Evolutionary conservation across 768 basidiomycete species (phyloP).

Genomic region (Tubosaeta sp.): DNA sequence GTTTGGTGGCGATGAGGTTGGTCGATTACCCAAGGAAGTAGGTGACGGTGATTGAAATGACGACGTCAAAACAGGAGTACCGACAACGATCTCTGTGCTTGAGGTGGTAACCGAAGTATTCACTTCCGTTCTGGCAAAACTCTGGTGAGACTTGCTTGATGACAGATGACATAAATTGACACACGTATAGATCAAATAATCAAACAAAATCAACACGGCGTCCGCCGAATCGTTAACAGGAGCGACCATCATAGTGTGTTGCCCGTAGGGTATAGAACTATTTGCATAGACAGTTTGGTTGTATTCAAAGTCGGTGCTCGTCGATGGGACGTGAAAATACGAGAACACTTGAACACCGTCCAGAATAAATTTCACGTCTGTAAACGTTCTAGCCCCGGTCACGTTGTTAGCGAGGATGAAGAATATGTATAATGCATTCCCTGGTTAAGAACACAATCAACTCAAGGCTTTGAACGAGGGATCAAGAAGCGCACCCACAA

Average conservation of each 20-base stretch:
- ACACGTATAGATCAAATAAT: constrained; percentile 19
- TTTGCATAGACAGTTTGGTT: constrained; percentile 14
- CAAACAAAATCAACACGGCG: constrained; percentile 10
- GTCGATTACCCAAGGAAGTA: no score
- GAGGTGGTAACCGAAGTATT: no score
- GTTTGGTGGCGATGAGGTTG: neutral
- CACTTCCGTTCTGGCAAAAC: neutral
- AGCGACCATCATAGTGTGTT: constrained; percentile 6
- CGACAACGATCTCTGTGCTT: no score
- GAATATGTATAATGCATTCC: constrained; percentile 17
- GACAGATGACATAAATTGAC: neutral
- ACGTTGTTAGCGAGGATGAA: constrained; percentile 10
- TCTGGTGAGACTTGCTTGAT: neutral
- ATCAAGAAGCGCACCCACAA: constrained; percentile 1
- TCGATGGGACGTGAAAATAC: constrained; percentile 1
- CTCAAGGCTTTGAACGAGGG: neutral
- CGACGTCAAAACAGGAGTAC: no score
- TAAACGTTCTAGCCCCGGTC: neutral
- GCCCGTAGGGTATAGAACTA: neutral
- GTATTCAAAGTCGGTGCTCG: constrained; percentile 6
- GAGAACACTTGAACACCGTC: neutral
- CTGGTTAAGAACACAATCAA: neutral
- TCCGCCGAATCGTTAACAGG: neutral
- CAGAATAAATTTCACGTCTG: constrained; percentile 8
- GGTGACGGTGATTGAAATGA: neutral